Evolutionary conservation across 768 basidiomycete genomes (phyloP), one percentile per base, ranked within the genome.

Genomic region (Agaricus subrufescens): DNA sequence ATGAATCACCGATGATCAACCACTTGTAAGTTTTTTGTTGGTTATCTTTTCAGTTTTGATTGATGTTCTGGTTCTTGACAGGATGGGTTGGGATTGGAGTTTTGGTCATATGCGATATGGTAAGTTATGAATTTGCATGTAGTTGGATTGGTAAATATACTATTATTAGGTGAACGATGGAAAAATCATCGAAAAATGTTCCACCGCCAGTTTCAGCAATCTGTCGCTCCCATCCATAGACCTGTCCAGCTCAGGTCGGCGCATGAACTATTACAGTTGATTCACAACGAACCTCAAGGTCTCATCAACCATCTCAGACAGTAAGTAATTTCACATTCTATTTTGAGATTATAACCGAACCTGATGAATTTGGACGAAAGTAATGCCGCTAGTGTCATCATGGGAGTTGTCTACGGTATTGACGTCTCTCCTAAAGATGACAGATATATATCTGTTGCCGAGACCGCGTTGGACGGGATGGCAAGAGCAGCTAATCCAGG

Each of bases 91-190:
- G 66, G 72, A 79, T 26, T 83, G 81, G 73, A 77, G 76, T 45
- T 80, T 83, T 45, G 80, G 75, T 0, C 80, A 82, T 53, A 82
- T 82, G 82, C 75, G 70, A 9, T 82, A 71, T 25, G 70, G 70
- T 68, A 50, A 60, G 62, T n/a, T 34, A 11, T 11, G 34, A 10
- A 8, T 30, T 10, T 27, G 8, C n/a, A n/a, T n/a, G 25, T 9
- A 15, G 26, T 45, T 45, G 45, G 39, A 15, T 37, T 2, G 34
- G 2, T 5, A 25, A 9, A 3, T 34, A 11, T 19, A 7, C 9
- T 5, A 58, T 50, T 54, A 8, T 39, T n/a, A 82, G 80, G 80
- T 37, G 76, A 79, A 29, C 70, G 71, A 25, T 83, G 81, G 81
- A 79, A 71, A 55, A 71, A 68, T 42, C 80, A 81, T 61, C 76